Base-by-base conservation (phyloP, 768 basidiomycete species). In the Kwoniella mangroviensis region DNA sequence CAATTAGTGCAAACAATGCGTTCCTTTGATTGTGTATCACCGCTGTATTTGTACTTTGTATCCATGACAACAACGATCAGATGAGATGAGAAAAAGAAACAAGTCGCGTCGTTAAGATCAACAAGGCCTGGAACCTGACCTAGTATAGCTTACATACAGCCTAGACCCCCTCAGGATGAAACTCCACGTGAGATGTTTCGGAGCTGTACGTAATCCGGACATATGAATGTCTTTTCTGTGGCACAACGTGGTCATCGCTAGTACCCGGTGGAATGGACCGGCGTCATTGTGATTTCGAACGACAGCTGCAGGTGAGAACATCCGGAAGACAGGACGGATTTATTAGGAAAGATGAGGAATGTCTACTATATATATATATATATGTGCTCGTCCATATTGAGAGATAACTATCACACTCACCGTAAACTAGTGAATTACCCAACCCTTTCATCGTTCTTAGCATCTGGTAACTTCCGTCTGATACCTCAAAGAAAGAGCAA, bases 61-160 rank as follows among this genome's bases (percentile, higher is more conserved):
- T 43, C 58, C 42, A 60, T 60, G 58, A 60, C 58, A n/a, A 60
- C 41, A 13, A 54, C 11, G 53, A 49, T 17, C 13, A 13, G 45
- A 49, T 49, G 45, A 19, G 45, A 49, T 49, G 45, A 19, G 45
- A 49, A 24, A 19, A 11, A 54, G 21, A 54, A 54, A 60, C 34
- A 60, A 60, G 58, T 60, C 58, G 58, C 58, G 58, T 60, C 58
- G 24, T 17, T 22, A n/a, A 22, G 19, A 24, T 12, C 21, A 11
- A 54, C 21, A 24, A 54, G 21, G 21, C 53, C 24, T 24, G 24
- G 24, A 54, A 54, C 45, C 45, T 49, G 45, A 49, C 19, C 26
- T 57, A 55, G 9, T 15, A 34, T n/a, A n/a, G n/a, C n/a, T 5
- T 57, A 6, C 53, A 1, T 12, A 11, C 53, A 55, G 53, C 21